phyloP scores from a whole-genome alignment of 2,329 filamentous ascomycete genomes.

The Pseudogymnoascus sp. region DNA sequence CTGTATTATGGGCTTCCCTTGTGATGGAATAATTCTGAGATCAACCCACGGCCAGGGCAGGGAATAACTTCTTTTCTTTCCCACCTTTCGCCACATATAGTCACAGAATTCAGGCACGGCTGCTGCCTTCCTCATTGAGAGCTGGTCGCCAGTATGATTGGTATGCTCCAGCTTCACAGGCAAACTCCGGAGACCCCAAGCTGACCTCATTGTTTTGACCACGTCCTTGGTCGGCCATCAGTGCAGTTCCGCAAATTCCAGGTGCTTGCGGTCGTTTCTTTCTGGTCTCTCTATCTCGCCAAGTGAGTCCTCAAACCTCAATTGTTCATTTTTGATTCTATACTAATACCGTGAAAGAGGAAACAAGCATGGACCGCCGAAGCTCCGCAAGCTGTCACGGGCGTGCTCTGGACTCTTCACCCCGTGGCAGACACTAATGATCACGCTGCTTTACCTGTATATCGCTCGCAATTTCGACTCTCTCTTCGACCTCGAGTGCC shows the following conservation, averaged over 20 bases:
- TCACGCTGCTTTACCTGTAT: slow-evolving; percentile 88
- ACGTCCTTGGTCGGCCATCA: slow-evolving; percentile 85
- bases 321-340: not conserved
- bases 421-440: slow-evolving; percentile 79
- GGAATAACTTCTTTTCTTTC: not conserved
- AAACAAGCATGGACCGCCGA: slow-evolving; percentile 78
- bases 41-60: slow-evolving; percentile 1
- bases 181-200: not conserved
- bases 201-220: slow-evolving; percentile 45
- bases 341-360: slow-evolving; percentile 46
- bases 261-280: slow-evolving; percentile 80
- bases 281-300: slow-evolving; percentile 82
- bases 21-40: not conserved
- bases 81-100: not conserved
- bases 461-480: slow-evolving; percentile 89
- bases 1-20: not conserved
- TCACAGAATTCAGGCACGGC: not conserved
- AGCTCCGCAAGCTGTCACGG: slow-evolving; percentile 61
- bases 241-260: slow-evolving; percentile 87
- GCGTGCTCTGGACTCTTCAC: slow-evolving; percentile 65
- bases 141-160: slow-evolving; percentile 1
- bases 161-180: not conserved
- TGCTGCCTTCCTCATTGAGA: not conserved
- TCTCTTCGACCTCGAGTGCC: slow-evolving; percentile 80
- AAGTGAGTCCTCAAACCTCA: slow-evolving; percentile 41